A percentile compares a stretch with the other conserved stretches of the same genome.
These are phyloP conservation scores for Seiridium cupressi DNA, from an alignment of 2,329 filamentous ascomycete genomes.

Conservation along the genomic window DNA sequence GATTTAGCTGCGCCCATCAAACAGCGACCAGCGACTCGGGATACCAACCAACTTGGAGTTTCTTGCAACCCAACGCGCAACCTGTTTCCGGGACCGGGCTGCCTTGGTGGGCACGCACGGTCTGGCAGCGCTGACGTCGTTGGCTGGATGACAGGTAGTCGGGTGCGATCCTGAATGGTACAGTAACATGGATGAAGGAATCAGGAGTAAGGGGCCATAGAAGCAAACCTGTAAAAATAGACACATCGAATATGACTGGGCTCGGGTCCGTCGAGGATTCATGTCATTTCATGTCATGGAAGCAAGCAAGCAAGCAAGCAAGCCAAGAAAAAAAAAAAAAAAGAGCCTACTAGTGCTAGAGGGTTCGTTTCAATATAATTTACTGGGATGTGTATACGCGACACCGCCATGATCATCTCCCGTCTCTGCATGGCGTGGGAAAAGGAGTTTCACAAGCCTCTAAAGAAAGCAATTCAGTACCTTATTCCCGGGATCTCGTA, in stretches of 20 bases:
- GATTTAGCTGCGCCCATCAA: not conserved
- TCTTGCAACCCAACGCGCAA: not conserved
- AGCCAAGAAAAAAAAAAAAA: not conserved
- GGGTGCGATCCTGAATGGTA: not conserved
- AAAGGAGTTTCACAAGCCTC: not conserved
- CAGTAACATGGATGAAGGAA: not conserved
- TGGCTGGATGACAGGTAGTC: not conserved
- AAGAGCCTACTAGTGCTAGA: no score
- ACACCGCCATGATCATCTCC: no score
- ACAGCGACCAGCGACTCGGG: not conserved
- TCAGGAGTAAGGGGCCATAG: not conserved
- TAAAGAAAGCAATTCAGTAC: not conserved
- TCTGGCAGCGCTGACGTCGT: constrained; percentile 3
- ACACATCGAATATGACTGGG: not conserved
- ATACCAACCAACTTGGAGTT: not conserved
- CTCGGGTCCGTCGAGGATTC: not conserved
- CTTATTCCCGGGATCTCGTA: not conserved
- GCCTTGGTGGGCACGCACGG: not conserved
- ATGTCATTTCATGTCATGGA: not conserved
- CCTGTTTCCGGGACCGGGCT: not conserved
- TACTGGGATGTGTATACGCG: no score
- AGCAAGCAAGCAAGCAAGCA: not conserved
- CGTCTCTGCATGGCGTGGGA: not conserved
- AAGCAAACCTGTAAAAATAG: constrained; percentile 8
- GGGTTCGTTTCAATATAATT: no score